These are phyloP conservation scores for Inga oerstediana DNA, from an alignment of 306 rosid genomes.

Conservation along the genomic window DNA sequence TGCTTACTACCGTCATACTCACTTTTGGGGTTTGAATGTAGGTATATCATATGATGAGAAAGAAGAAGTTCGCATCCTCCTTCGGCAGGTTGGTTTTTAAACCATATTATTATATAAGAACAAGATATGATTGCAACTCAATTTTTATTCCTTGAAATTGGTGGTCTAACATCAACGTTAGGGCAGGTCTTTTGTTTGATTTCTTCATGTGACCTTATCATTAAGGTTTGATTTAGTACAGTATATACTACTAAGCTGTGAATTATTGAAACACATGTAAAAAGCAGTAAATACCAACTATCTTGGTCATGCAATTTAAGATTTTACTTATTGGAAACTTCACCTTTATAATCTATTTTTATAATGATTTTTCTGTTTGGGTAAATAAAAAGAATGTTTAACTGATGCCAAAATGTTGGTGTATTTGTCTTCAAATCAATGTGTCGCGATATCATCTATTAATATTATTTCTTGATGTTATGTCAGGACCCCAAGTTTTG, in stretches of 20 bases:
- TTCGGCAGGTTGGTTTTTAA: slow-evolving; percentile 80
- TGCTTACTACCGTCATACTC: slow-evolving; percentile 35
- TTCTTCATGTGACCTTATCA: slow-evolving; percentile 22
- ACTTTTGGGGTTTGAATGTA: slow-evolving; percentile 50
- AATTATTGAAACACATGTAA: not conserved
- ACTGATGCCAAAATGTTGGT: slow-evolving; percentile 8
- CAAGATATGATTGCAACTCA: not conserved
- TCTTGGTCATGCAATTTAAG: slow-evolving; percentile 15
- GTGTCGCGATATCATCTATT: slow-evolving; percentile 6
- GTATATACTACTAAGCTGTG: not conserved
- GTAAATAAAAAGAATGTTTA: slow-evolving; percentile 7
- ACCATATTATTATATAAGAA: slow-evolving; percentile 23
- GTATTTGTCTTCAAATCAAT: slow-evolving; percentile 3
- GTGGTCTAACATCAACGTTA: slow-evolving; percentile 6
- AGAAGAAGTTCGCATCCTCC: slow-evolving; percentile 96
- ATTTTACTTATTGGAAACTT: slow-evolving; percentile 21
- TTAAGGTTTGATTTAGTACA: slow-evolving; percentile 20
- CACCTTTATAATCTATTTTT: not conserved
- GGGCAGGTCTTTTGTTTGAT: not conserved
- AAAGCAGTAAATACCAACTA: slow-evolving; percentile 5
- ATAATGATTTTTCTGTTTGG: slow-evolving; percentile 27
- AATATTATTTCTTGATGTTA: slow-evolving; percentile 28
- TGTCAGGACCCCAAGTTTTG: slow-evolving; percentile 91
- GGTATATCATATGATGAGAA: slow-evolving; percentile 92
- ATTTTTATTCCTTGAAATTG: not conserved